Evolutionary conservation across 2,329 filamentous ascomycete genomes (phyloP).

Genomic region (Metarhizium sp.): DNA sequence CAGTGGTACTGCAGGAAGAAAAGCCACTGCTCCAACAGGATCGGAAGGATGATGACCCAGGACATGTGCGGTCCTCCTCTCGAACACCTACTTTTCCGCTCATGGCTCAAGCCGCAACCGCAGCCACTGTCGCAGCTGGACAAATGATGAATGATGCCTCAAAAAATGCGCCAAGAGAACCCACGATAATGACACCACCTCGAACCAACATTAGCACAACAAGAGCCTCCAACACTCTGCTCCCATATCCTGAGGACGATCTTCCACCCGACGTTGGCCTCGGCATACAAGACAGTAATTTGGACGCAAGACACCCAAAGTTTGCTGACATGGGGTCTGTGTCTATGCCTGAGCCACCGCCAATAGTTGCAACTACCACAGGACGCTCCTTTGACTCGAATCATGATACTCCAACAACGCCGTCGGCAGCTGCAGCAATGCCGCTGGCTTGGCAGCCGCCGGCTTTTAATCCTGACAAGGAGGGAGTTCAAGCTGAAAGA

Average conservation of each 20-base stretch:
- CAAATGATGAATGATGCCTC: not conserved
- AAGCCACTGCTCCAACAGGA: constrained; percentile 11
- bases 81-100: constrained; percentile 24
- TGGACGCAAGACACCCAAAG: constrained; percentile 1
- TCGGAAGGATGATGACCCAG: constrained; percentile 12
- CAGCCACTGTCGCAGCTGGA: constrained; percentile 3
- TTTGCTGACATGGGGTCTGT: constrained; percentile 5
- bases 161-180: not conserved
- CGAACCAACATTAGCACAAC: constrained; percentile 13
- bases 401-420: not conserved
- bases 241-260: constrained; percentile 31
- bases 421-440: constrained; percentile 7
- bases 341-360: constrained; percentile 14
- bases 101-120: constrained; percentile 19
- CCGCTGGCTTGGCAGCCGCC: constrained; percentile 35
- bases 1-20: constrained; percentile 25
- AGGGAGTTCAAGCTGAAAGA: constrained; percentile 25
- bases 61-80: constrained; percentile 22
- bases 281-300: constrained; percentile 11
- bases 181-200: constrained; percentile 8
- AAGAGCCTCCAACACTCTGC: constrained; percentile 13
- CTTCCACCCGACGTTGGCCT: constrained; percentile 12
- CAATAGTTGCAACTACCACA: not conserved
- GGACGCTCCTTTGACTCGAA: not conserved
- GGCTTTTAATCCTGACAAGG: constrained; percentile 31